These are phyloP conservation scores for Aureobasidium pullulans DNA, from an alignment of 2,329 filamentous ascomycete species.

Conservation along the genomic window DNA sequence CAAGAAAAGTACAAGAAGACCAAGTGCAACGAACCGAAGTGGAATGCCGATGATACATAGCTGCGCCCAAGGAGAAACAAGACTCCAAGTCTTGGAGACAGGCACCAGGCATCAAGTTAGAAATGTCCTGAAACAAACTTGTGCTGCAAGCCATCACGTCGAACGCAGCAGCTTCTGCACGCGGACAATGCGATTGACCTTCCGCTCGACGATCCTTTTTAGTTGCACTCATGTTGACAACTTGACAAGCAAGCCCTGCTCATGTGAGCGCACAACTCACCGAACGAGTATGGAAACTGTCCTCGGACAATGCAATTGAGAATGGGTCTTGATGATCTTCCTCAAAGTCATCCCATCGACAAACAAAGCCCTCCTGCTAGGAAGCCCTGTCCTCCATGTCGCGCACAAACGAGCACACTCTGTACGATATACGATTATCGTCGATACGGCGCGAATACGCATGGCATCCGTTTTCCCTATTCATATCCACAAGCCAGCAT, in stretches of 20 bases:
- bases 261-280: too few species aligned
- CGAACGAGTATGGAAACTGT: too few species aligned
- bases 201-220: too few species aligned
- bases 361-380: too few species aligned
- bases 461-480: background rate
- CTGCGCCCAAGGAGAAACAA: background rate
- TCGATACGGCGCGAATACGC: constrained; percentile 2
- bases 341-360: too few species aligned
- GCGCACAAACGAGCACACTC: background rate
- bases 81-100: background rate
- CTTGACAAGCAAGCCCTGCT: too few species aligned
- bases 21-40: background rate
- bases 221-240: too few species aligned
- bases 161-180: background rate
- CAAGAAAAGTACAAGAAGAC: background rate
- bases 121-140: background rate
- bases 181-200: background rate
- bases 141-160: background rate
- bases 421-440: constrained; percentile 4
- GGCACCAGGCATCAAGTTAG: background rate
- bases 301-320: too few species aligned
- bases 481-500: background rate
- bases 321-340: too few species aligned
- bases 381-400: too few species aligned
- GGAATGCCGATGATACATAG: background rate